phyloP scores from a whole-genome alignment of 768 basidiomycete genomes.

The Mycena kentingensis region DNA sequence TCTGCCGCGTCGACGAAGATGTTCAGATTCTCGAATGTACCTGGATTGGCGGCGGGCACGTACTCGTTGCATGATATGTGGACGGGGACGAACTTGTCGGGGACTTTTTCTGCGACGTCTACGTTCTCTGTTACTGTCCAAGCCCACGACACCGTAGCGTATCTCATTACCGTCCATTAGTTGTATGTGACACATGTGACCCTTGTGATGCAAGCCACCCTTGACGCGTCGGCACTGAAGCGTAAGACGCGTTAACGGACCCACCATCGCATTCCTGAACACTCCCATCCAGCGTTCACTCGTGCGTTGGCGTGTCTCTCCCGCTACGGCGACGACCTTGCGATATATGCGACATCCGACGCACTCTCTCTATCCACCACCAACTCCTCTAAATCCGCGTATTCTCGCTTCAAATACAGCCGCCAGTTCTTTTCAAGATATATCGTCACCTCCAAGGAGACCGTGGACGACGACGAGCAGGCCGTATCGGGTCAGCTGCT shows the following conservation, averaged over 20 bases:
- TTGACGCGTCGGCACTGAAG: constrained; percentile 60
- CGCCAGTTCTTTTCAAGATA: constrained; percentile 74
- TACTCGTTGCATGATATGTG: constrained; percentile 59
- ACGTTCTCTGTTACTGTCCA: constrained; percentile 45
- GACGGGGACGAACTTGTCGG: constrained; percentile 44
- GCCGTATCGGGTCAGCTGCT: constrained; percentile 66
- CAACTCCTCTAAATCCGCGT: constrained; percentile 81
- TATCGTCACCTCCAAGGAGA: constrained; percentile 35
- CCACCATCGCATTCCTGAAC: constrained; percentile 16
- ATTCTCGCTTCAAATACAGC: constrained; percentile 73
- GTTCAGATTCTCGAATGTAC: constrained; percentile 48
- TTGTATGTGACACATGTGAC: neutral
- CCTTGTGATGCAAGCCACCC: constrained; percentile 65
- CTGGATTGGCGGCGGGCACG: constrained; percentile 42
- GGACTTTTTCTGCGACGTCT: constrained; percentile 37
- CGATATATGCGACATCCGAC: constrained; percentile 64
- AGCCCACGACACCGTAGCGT: constrained; percentile 56
- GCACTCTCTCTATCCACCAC: constrained; percentile 68
- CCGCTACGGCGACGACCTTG: constrained; percentile 80
- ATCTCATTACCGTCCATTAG: constrained; percentile 36
- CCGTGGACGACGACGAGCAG: constrained; percentile 38
- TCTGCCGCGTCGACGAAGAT: constrained; percentile 42
- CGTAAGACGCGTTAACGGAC: constrained; percentile 33
- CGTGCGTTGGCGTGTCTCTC: constrained; percentile 76
- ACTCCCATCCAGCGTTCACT: constrained; percentile 59